Percentiles rank a stretch among this genome's conserved stretches.
phyloP scores from a whole-genome alignment of 1,139 yeast genomes.

The Candida sojae region DNA sequence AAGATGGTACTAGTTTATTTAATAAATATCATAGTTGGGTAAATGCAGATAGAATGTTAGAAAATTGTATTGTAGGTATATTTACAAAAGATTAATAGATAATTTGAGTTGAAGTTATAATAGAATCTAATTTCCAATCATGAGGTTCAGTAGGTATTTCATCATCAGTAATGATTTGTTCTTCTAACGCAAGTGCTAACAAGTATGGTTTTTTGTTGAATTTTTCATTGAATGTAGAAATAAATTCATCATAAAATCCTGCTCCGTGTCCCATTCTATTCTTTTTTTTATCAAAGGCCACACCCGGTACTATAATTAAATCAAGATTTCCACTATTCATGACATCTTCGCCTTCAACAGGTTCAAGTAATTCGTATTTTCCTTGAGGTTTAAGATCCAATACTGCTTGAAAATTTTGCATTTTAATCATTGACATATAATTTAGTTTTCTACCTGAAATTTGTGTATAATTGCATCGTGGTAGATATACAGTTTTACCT shows the following conservation, averaged over 20 bases:
- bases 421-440: conserved; percentile 59
- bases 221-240: conserved; percentile 48
- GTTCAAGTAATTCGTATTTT: conserved; percentile 68
- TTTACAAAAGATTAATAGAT: conserved; percentile 12
- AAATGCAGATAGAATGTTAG: conserved; percentile 79
- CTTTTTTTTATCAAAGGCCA: conserved; percentile 63
- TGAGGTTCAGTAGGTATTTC: conserved; percentile 67
- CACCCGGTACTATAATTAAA: conserved; percentile 79
- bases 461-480: conserved; percentile 39
- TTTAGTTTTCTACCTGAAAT: conserved; percentile 33
- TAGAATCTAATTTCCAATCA: conserved; percentile 65
- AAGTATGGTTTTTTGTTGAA: conserved; percentile 40
- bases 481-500: conserved; percentile 51
- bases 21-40: conserved; percentile 89
- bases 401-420: conserved; percentile 46
- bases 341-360: conserved; percentile 42
- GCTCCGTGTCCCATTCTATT: conserved; percentile 88
- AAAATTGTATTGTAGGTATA: conserved; percentile 74
- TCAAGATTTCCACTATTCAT: conserved; percentile 55
- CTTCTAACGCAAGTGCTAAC: conserved; percentile 69
- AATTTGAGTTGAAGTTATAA: conserved; percentile 36
- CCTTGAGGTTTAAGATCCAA: conserved; percentile 63
- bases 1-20: conserved; percentile 80
- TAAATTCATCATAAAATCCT: conserved; percentile 86
- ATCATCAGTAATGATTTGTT: conserved; percentile 55